Percentiles rank a stretch among this genome's conserved stretches.
phyloP scores from a whole-genome alignment of 768 basidiomycete species.

The Cystofilobasidium capitatum region DNA sequence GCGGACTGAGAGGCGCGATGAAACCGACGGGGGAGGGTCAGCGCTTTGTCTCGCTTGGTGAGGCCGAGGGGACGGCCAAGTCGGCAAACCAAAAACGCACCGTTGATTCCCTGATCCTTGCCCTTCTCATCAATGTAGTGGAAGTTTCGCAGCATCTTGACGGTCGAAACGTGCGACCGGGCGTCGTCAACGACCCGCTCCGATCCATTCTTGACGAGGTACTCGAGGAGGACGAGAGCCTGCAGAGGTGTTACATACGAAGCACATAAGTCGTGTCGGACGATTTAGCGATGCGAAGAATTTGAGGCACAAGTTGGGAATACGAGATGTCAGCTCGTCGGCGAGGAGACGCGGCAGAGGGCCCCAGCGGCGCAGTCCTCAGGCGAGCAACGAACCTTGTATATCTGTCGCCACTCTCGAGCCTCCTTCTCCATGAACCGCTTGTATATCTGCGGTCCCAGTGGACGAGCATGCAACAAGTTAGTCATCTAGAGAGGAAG shows the following conservation, averaged over 20 bases:
- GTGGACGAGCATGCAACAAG: background rate
- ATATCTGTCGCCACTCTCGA: slow-evolving; percentile 95
- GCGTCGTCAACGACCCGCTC: slow-evolving; percentile 98
- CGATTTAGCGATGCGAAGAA: background rate
- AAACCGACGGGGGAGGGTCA: background rate
- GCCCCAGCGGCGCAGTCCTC: background rate
- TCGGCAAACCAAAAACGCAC: slow-evolving; percentile 41
- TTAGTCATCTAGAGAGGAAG: slow-evolving; percentile 8
- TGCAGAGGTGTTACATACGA: slow-evolving; percentile 36
- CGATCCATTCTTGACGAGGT: slow-evolving; percentile 90
- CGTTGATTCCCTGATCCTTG: slow-evolving; percentile 96
- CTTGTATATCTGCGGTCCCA: slow-evolving; percentile 5
- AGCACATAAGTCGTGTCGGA: background rate
- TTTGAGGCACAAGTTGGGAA: background rate
- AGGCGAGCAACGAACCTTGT: slow-evolving; percentile 60
- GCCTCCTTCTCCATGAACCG: slow-evolving; percentile 99
- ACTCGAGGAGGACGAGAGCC: slow-evolving; percentile 89
- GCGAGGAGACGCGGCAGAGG: background rate
- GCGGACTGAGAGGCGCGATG: slow-evolving; percentile 55
- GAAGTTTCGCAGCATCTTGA: slow-evolving; percentile 96
- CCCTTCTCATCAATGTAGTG: slow-evolving; percentile 98
- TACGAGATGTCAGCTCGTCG: background rate
- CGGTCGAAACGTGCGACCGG: slow-evolving; percentile 80
- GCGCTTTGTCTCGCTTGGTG: background rate
- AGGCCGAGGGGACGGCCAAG: background rate